Evolutionary conservation across 768 basidiomycete species (phyloP), one percentile per base, ranked within the genome.

Genomic region (Naganishia vaughanmartiniae): DNA sequence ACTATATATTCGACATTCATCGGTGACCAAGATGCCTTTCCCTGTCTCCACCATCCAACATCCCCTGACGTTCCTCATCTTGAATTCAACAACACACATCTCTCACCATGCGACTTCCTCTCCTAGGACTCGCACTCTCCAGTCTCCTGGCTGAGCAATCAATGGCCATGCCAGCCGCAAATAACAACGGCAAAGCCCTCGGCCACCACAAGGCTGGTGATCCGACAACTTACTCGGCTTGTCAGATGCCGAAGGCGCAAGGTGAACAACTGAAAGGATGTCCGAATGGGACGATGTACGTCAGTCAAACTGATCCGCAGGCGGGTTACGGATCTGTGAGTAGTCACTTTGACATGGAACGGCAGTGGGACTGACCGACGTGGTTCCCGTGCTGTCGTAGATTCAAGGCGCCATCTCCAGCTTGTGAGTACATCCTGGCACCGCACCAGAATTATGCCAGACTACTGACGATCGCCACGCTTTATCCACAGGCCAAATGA

Each of bases 321-420:
- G 85, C 87, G 3, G 53, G 36, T 1, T 75, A 60, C 30, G 74
- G 74, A 21, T 56, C 66, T 0, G 70, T 73, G 30, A 55, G 54
- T 34, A 19, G n/a, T 9, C 55, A 65, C 9, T 9, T 15, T 42
- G 42, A 11, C 15, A 6, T 51, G 30, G 2, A 5, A 39, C n/a
- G 26, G 10, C 4, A 31, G 39, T 42, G 0, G 68, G 83, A 26
- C 89, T 87, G 57, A 81, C 76, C 17, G 84, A 73, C 7, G 33
- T 15, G 3, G 19, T 34, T 21, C 1, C 10, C 19, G 17, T 26
- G 12, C 48, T 51, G 17, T 51, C 6, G 7, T 28, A 30, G 80
- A 68, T 89, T 3, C 88, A 89, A 76, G 82, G 84, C 19, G 88
- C 88, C 10, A 82, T 89, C 19, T 34, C 77, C 9, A 86, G 87